Conservation (phyloP, 768 basidiomycete genomes). For the Mycena polygramma region DNA sequence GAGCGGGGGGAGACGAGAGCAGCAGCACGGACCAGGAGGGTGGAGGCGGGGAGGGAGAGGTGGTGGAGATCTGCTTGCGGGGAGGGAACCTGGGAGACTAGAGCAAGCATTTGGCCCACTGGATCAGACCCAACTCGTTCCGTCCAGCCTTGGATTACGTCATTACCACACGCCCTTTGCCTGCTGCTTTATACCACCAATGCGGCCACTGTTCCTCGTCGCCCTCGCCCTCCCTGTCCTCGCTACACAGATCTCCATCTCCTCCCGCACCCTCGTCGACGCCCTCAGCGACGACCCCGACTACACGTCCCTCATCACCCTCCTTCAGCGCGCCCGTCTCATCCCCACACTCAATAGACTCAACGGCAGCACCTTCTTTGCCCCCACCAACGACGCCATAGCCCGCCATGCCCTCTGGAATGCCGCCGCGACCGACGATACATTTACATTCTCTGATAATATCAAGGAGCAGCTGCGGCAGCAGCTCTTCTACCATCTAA, state of each 20-base stretch:
- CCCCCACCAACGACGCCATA: constrained; percentile 95
- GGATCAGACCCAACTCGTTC: too few species aligned
- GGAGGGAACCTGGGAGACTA: constrained; percentile 43
- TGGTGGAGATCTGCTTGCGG: constrained; percentile 69
- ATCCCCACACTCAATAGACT: constrained; percentile 94
- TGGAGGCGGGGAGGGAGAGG: constrained; percentile 66
- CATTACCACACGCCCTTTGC: background rate
- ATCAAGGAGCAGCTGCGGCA: constrained; percentile 87
- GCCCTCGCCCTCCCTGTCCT: constrained; percentile 38
- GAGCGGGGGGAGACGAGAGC: constrained; percentile 30
- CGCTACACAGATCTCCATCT: constrained; percentile 34
- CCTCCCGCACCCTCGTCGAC: constrained; percentile 76
- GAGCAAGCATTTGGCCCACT: constrained; percentile 33
- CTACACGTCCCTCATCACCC: constrained; percentile 78
- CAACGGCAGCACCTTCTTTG: constrained; percentile 88
- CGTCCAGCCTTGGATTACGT: too few species aligned
- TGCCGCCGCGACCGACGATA: constrained; percentile 54
- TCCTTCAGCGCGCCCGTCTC: constrained; percentile 88
- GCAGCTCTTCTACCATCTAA: constrained; percentile 93
- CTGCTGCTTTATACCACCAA: constrained; percentile 6
- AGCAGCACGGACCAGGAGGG: constrained; percentile 68
- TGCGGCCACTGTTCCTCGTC: constrained; percentile 39
- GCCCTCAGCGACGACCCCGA: constrained; percentile 81
- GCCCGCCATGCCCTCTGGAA: constrained; percentile 63
- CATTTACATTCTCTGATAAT: constrained; percentile 72